A percentile compares a stretch with the other conserved stretches of the same genome.
phyloP scores from a whole-genome alignment of 768 basidiomycete species.

The Collybia mongolica region DNA sequence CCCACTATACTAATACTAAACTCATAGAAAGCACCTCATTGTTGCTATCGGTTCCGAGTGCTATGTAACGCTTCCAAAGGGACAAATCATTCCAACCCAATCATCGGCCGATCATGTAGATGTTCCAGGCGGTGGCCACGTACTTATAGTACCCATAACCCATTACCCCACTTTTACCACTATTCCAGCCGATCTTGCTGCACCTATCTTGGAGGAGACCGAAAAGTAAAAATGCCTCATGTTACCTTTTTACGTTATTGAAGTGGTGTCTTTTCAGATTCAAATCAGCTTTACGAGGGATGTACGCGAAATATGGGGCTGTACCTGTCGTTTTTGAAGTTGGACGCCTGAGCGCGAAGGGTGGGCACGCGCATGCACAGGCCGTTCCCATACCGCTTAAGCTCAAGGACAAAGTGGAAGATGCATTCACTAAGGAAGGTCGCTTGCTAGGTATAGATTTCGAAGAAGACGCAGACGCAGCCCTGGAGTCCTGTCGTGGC shows the following conservation, averaged over 20 bases:
- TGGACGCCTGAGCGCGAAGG: conserved; percentile 76
- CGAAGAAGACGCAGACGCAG: conserved; percentile 65
- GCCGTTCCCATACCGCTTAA: conserved; percentile 73
- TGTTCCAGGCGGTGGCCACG: conserved; percentile 95
- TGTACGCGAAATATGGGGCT: conserved; percentile 70
- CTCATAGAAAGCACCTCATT: conserved; percentile 85
- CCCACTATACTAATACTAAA: conserved; percentile 10
- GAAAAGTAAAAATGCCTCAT: conserved; percentile 46
- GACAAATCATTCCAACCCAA: conserved; percentile 87
- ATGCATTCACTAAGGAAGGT: conserved; percentile 73
- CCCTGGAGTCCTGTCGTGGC: conserved; percentile 50
- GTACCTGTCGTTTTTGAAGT: conserved; percentile 86
- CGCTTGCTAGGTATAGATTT: conserved; percentile 67
- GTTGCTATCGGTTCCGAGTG: conserved; percentile 92
- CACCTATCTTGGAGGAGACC: conserved; percentile 78
- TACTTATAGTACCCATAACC: conserved; percentile 89
- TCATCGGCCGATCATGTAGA: conserved; percentile 42
- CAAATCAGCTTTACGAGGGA: conserved; percentile 68
- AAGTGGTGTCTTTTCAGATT: conserved; percentile 45
- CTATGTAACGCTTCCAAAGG: conserved; percentile 95
- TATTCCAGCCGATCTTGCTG: conserved; percentile 75
- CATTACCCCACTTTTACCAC: conserved; percentile 89
- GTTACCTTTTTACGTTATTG: conserved; percentile 1
- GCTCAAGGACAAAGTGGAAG: conserved; percentile 62
- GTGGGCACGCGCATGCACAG: conserved; percentile 95